Evolutionary conservation across 1,139 yeast species (phyloP).

Genomic region (Meyerozyma smithsonii): DNA sequence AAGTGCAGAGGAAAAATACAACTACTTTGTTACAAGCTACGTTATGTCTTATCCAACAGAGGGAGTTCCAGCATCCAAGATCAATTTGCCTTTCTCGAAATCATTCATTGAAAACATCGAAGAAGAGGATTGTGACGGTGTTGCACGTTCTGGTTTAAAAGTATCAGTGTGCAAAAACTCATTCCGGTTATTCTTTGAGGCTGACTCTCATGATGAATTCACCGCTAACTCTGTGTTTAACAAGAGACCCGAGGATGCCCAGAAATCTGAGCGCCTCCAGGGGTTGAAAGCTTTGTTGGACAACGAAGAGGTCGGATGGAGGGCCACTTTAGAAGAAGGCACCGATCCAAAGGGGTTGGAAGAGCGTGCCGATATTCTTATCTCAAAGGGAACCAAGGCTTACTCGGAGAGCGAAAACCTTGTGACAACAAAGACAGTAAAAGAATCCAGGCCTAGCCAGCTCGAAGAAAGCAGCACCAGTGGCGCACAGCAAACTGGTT

Average conservation of each 20-base stretch:
- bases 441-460: conserved; percentile 8
- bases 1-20: conserved; percentile 78
- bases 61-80: conserved; percentile 81
- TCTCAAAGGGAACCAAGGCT: conserved; percentile 30
- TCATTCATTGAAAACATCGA: conserved; percentile 53
- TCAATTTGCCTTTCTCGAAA: conserved; percentile 70
- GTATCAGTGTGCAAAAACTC: conserved; percentile 79
- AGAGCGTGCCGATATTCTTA: conserved; percentile 21
- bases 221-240: conserved; percentile 50
- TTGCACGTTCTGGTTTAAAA: conserved; percentile 65
- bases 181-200: conserved; percentile 76
- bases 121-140: conserved; percentile 63
- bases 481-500: conserved; percentile 10
- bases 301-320: conserved; percentile 39
- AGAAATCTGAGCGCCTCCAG: conserved; percentile 20
- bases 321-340: conserved; percentile 24
- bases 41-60: conserved; percentile 96
- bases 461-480: conserved; percentile 7
- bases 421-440: conserved; percentile 8
- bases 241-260: conserved; percentile 24
- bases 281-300: conserved; percentile 24
- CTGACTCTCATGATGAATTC: conserved; percentile 78
- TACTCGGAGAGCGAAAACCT: conserved; percentile 17
- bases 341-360: conserved; percentile 19
- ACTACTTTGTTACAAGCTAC: conserved; percentile 87